A percentile compares a stretch with the other conserved stretches of the same genome.
Conservation (phyloP, 768 basidiomycete genomes). For the Lactifluus hygrophoroides region DNA sequence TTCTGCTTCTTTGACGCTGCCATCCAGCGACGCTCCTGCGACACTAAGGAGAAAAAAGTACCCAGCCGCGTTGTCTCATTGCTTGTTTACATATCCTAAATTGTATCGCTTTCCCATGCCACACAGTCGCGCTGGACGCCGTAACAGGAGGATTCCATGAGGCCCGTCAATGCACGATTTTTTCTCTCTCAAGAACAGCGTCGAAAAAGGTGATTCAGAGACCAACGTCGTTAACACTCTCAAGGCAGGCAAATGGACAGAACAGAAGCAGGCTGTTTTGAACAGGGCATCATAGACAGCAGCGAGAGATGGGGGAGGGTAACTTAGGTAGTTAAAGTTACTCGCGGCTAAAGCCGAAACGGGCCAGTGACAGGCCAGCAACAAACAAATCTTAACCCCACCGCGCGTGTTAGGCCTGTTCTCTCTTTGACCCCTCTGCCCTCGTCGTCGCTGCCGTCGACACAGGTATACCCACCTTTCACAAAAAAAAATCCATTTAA, state of each 20-base stretch:
- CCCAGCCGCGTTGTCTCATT: constrained; percentile 36
- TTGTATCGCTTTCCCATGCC: constrained; percentile 34
- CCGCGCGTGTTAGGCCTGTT: neutral
- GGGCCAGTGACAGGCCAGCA: neutral
- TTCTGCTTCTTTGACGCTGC: neutral
- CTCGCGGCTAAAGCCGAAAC: constrained; percentile 2
- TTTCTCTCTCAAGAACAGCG: constrained; percentile 34
- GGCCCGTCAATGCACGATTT: constrained; percentile 40
- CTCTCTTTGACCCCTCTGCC: neutral
- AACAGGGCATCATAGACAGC: constrained; percentile 26
- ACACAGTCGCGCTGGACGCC: constrained; percentile 44
- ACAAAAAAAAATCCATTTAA: constrained; percentile 8
- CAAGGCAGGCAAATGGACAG: constrained; percentile 37
- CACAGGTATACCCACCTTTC: neutral
- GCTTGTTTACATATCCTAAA: constrained; percentile 43
- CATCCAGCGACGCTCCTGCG: neutral
- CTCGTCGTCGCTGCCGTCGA: neutral
- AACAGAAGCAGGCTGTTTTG: too few species aligned
- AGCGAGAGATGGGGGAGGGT: too few species aligned
- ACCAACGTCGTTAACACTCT: constrained; percentile 51
- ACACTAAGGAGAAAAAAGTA: neutral
- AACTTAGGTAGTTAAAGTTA: neutral
- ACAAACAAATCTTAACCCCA: neutral
- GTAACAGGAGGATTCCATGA: constrained; percentile 47
- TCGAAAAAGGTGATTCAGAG: constrained; percentile 47